Evolutionary conservation across 208 protist genomes (phyloP).

Genomic region (Crithidia bombi): DNA sequence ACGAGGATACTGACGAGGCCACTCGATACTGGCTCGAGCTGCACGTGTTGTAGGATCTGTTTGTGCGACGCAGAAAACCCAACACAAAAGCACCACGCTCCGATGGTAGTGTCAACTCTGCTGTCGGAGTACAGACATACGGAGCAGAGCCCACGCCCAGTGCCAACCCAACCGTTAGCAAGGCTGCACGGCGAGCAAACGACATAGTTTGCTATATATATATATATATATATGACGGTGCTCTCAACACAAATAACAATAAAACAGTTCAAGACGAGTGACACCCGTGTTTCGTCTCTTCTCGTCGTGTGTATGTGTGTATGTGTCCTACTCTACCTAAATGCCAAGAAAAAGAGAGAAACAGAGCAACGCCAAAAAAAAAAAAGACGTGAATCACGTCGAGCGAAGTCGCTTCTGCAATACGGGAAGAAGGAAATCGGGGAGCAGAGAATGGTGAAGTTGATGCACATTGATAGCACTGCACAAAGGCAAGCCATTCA

Average conservation of each 20-base stretch:
- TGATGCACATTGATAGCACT: too few species aligned
- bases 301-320: too few species aligned
- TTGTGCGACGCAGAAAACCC: neutral
- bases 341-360: neutral
- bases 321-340: too few species aligned
- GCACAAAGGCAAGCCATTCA: too few species aligned
- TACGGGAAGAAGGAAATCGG: too few species aligned
- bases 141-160: constrained; percentile 17
- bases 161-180: constrained; percentile 10
- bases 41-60: too few species aligned
- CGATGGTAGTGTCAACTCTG: neutral
- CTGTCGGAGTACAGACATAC: neutral
- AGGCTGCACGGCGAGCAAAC: neutral
- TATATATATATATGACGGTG: too few species aligned
- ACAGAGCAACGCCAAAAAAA: constrained; percentile 14
- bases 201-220: constrained; percentile 12
- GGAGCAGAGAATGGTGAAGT: too few species aligned
- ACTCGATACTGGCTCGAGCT: too few species aligned
- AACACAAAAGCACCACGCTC: neutral
- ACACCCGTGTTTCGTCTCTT: too few species aligned
- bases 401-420: neutral
- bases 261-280: neutral
- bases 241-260: too few species aligned
- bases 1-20: too few species aligned
- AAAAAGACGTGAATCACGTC: neutral